Conservation (phyloP, 768 basidiomycete genomes). For the Leucosporidium scottii region DNA sequence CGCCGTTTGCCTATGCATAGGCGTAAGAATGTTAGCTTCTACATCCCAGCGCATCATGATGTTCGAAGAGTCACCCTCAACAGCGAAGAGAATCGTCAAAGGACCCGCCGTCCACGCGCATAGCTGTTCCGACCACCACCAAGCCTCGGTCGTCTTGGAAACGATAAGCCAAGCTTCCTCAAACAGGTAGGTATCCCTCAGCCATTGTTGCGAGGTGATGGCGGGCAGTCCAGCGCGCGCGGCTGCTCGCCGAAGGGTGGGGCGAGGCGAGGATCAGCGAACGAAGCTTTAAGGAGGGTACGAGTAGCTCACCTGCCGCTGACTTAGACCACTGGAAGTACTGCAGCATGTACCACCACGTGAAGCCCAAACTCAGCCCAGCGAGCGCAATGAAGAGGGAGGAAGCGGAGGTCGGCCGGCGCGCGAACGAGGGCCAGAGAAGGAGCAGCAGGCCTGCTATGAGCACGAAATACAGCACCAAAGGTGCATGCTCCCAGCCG, state of each 20-base stretch:
- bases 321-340: conserved; percentile 19
- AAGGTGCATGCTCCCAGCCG: conserved; percentile 11
- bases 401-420: conserved; percentile 7
- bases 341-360: conserved; percentile 32
- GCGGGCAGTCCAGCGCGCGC: neutral
- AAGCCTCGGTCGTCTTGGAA: conserved; percentile 49
- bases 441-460: conserved; percentile 8
- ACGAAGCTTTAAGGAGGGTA: too few species aligned
- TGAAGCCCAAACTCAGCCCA: conserved; percentile 9
- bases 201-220: conserved; percentile 27
- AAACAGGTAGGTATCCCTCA: conserved; percentile 32
- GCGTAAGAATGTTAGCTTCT: neutral
- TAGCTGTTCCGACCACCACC: conserved; percentile 67
- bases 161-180: conserved; percentile 41
- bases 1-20: conserved; percentile 39
- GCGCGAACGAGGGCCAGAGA: neutral
- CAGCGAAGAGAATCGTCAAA: conserved; percentile 52
- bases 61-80: conserved; percentile 54
- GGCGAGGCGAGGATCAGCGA: neutral
- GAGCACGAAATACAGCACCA: conserved; percentile 19
- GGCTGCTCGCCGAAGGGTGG: neutral
- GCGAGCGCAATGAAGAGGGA: conserved; percentile 8
- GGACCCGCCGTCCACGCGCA: conserved; percentile 56
- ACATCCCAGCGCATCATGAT: too few species aligned
- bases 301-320: conserved; percentile 10